Evolutionary conservation across 495 filamentous ascomycete genomes (phyloP).

Genomic region (Xylaria intraflava): DNA sequence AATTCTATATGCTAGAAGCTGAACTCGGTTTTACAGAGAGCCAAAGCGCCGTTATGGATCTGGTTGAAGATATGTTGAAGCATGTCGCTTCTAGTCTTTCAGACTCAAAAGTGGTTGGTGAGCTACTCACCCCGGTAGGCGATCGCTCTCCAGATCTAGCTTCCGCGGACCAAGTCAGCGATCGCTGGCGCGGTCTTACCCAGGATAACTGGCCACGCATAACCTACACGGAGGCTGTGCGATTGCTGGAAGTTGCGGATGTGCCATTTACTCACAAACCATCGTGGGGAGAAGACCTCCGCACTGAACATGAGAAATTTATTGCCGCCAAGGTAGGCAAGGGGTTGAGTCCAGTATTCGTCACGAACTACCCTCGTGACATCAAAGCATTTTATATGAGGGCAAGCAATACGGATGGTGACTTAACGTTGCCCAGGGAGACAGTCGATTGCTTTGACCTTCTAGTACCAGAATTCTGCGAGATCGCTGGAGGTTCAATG

Average conservation of each 20-base stretch:
- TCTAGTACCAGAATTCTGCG: constrained; percentile 79
- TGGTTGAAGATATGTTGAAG: constrained; percentile 72
- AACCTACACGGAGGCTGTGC: constrained; percentile 75
- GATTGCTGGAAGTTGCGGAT: constrained; percentile 56
- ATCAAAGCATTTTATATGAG: constrained; percentile 97
- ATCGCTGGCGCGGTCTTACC: constrained; percentile 66
- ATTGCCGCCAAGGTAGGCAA: constrained; percentile 64
- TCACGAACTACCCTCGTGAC: constrained; percentile 80
- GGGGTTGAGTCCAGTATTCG: constrained; percentile 63
- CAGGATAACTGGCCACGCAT: constrained; percentile 67
- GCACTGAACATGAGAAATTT: constrained; percentile 89
- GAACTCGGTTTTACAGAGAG: constrained; percentile 73
- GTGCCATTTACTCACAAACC: constrained; percentile 60
- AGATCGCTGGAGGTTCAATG: constrained; percentile 87
- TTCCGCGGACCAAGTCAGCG: constrained; percentile 42
- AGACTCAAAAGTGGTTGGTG: constrained; percentile 51
- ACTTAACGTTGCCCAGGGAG: constrained; percentile 21
- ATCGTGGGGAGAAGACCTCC: constrained; percentile 66
- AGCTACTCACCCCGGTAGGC: constrained; percentile 38
- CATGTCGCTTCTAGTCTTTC: constrained; percentile 50
- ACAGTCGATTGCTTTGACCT: constrained; percentile 96
- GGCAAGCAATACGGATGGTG: constrained; percentile 1
- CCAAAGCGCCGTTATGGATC: constrained; percentile 61
- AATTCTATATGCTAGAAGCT: constrained; percentile 98
- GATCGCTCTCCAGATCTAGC: constrained; percentile 30